A percentile compares a stretch with the other conserved stretches of the same genome.
These are phyloP conservation scores for Candida pseudocylindracea DNA, from an alignment of 1,139 yeast genomes.

Conservation along the genomic window DNA sequence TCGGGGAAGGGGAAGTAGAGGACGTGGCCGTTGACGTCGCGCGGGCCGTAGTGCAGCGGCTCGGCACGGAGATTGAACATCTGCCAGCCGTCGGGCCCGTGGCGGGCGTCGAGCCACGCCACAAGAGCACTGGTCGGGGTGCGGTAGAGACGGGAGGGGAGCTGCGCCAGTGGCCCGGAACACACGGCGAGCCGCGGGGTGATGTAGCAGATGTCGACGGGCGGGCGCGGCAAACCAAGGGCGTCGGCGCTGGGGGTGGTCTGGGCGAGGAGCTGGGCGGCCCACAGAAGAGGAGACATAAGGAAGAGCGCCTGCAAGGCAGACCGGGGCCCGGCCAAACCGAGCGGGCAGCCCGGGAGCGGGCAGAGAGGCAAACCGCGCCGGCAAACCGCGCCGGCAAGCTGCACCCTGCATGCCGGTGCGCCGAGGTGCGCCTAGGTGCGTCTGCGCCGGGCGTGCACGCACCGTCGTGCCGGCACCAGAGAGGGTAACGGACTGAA, in stretches of 20 bases:
- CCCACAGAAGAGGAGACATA: neutral
- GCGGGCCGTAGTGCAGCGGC: neutral
- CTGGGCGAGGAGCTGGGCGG: slow-evolving; percentile 4
- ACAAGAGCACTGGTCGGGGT: slow-evolving; percentile 33
- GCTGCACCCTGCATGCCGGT: neutral
- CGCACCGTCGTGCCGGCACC: neutral
- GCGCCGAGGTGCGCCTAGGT: neutral
- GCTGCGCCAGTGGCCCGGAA: slow-evolving; percentile 58
- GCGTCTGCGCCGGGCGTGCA: neutral
- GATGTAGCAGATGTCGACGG: slow-evolving; percentile 9
- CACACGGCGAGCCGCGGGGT: slow-evolving; percentile 33
- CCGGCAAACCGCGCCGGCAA: slow-evolving; percentile 3
- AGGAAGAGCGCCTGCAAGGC: too few species aligned
- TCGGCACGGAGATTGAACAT: slow-evolving; percentile 53
- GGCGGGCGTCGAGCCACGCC: slow-evolving; percentile 21
- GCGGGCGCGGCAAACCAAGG: slow-evolving; percentile 24
- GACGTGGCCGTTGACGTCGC: too few species aligned
- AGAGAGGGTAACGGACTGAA: neutral
- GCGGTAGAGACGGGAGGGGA: slow-evolving; percentile 20
- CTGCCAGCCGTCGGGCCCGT: slow-evolving; percentile 34
- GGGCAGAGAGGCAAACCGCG: slow-evolving; percentile 4
- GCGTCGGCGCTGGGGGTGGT: slow-evolving; percentile 7
- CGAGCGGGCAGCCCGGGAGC: too few species aligned
- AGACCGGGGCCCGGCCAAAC: too few species aligned
- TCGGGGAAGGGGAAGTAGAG: slow-evolving; percentile 34